Evolutionary conservation across 2,329 filamentous ascomycete genomes (phyloP), one percentile per base, ranked within the genome.

Genomic region (Diaporthe vexans): DNA sequence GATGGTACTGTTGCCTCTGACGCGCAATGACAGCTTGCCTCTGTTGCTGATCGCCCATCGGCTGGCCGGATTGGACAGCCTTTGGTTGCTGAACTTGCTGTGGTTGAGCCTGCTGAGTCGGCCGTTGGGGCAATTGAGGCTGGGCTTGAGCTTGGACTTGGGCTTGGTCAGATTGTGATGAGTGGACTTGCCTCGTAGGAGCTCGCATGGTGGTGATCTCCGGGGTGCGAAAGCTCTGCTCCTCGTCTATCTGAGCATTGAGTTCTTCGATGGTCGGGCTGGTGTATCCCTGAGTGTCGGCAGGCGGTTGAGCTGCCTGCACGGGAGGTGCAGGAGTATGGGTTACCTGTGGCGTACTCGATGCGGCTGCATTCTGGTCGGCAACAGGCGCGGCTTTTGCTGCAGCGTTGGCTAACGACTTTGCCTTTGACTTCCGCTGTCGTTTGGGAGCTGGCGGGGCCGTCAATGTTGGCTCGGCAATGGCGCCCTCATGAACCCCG

Each of bases 361-460:
- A 43, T n/a, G 58, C 61, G 10, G 59, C n/a, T 7, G 76, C 52
- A 6, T 40, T 68, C 24, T 72, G 63, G 11, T 73, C 63, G 1
- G 56, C 43, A 21, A 76, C 65, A 21, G 76, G 74, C 3, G 72
- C 63, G 21, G 46, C 72, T 56, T 73, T 67, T 72, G 72, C n/a
- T 70, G 73, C 63, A 74, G 77, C 56, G 21, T 72, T 75, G 59
- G 81, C 71, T 74, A 75, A 63, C 43, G 75, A 19, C 68, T 76
- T 78, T 21, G 80, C 57, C 19, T 81, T 81, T 24, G 78, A 79
- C 72, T 84, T 86, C 17, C 83, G 79, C 71, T 83, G 83, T 40
- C 83, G 80, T 74, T 86, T 86, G 2, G 83, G 74, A 54, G 81
- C 77, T 17, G 83, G 82, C 1, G 78, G 74, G 48, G 77, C 74